Evolutionary conservation across 768 basidiomycete genomes (phyloP).

Genomic region (Macrolepiota dolichaula): DNA sequence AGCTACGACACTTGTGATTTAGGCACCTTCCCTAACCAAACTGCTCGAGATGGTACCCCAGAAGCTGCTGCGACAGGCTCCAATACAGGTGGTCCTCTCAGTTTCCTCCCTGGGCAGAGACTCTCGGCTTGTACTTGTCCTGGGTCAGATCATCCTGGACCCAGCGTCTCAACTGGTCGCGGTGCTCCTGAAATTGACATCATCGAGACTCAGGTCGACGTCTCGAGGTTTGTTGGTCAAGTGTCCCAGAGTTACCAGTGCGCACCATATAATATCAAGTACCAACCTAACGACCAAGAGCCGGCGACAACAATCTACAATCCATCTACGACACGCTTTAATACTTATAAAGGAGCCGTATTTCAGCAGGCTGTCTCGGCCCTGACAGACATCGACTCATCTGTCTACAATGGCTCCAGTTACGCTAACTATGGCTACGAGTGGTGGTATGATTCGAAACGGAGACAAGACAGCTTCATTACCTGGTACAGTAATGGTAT

Average conservation of each 20-base stretch:
- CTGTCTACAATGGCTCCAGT: conserved; percentile 47
- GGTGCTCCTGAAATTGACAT: conserved; percentile 90
- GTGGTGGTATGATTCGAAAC: conserved; percentile 66
- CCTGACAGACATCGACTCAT: conserved; percentile 46
- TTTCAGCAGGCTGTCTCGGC: conserved; percentile 76
- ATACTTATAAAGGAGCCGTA: conserved; percentile 62
- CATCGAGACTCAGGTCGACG: conserved; percentile 74
- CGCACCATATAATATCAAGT: conserved; percentile 73
- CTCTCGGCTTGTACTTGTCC: conserved; percentile 85
- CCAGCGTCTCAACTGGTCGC: conserved; percentile 58
- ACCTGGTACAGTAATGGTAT: conserved; percentile 73
- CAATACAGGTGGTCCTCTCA: conserved; percentile 47
- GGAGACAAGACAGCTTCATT: conserved; percentile 66
- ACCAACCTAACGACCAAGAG: conserved; percentile 49
- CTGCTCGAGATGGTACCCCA: conserved; percentile 53
- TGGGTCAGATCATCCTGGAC: conserved; percentile 87
- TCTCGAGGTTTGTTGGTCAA: conserved; percentile 43
- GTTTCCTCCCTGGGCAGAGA: conserved; percentile 81
- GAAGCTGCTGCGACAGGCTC: conserved; percentile 49
- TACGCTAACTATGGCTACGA: conserved; percentile 73
- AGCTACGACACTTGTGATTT: conserved; percentile 80
- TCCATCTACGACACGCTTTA: conserved; percentile 44
- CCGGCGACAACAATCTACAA: conserved; percentile 53
- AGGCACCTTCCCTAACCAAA: conserved; percentile 83
- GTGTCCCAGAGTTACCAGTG: conserved; percentile 78